A percentile compares a stretch with the other conserved stretches of the same genome.
phyloP scores from a whole-genome alignment of 345 rosid species.

The Tarenaya hassleriana region DNA sequence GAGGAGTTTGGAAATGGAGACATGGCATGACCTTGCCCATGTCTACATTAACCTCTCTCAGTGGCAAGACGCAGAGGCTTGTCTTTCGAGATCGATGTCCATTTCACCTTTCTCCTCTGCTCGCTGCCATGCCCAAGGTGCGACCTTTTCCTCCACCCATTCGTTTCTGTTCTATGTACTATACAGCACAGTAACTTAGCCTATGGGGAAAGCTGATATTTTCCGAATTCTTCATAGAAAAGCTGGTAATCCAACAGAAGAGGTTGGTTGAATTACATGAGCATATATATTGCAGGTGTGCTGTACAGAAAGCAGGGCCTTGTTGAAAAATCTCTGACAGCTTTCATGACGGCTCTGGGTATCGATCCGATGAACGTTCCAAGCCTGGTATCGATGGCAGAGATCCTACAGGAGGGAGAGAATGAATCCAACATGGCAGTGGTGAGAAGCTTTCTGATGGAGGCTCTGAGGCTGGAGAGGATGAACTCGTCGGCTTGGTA shows the following conservation, averaged over 20 bases:
- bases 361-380: conserved; percentile 59
- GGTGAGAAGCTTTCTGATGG: conserved; percentile 56
- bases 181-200: too few relatives aligned
- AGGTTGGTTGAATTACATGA: not conserved
- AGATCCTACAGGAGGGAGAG: conserved; percentile 38
- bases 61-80: conserved; percentile 69
- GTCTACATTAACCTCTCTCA: conserved; percentile 53
- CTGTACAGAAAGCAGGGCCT: conserved; percentile 46
- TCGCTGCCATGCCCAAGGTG: conserved; percentile 53
- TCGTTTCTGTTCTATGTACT: too few relatives aligned
- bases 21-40: conserved; percentile 75
- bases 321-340: conserved; percentile 49
- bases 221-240: too few relatives aligned
- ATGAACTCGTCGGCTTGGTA: conserved; percentile 68
- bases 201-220: too few relatives aligned
- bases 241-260: too few relatives aligned
- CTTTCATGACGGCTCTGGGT: conserved; percentile 45
- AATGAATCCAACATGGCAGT: conserved; percentile 30
- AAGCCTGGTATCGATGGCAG: conserved; percentile 59
- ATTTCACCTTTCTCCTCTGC: conserved; percentile 43
- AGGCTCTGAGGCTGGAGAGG: conserved; percentile 55
- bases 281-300: conserved; percentile 35
- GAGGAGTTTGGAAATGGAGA: conserved; percentile 51
- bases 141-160: not conserved
- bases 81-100: conserved; percentile 69